Percentiles rank a stretch among this genome's conserved stretches.
phyloP scores from a whole-genome alignment of 345 rosid genomes.

The Nephelium lappaceum region DNA sequence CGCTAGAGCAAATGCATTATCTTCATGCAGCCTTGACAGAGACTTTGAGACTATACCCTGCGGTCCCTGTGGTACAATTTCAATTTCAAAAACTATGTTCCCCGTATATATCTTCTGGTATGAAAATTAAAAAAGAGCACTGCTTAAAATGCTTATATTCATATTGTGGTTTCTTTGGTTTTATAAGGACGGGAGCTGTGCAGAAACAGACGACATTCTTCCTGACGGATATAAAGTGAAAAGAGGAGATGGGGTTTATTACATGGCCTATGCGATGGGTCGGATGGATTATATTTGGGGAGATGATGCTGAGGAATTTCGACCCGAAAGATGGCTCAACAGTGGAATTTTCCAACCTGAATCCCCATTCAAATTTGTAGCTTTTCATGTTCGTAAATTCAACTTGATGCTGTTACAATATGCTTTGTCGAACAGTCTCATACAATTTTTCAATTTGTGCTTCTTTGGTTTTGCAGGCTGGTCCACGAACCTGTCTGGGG shows the following conservation, averaged over 20 bases:
- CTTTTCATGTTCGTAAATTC: slow-evolving; percentile 50
- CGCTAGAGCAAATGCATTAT: slow-evolving; percentile 66
- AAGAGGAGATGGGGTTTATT: slow-evolving; percentile 62
- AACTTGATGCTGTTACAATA: background rate
- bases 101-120: no score
- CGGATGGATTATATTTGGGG: slow-evolving; percentile 85
- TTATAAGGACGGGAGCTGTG: slow-evolving; percentile 60
- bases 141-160: no score
- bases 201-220: slow-evolving; percentile 64
- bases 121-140: no score
- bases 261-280: slow-evolving; percentile 76
- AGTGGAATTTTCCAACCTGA: slow-evolving; percentile 64
- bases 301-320: slow-evolving; percentile 63
- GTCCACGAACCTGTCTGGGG: slow-evolving; percentile 76
- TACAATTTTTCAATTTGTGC: background rate
- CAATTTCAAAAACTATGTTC: background rate
- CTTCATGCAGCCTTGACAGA: slow-evolving; percentile 81
- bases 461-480: slow-evolving; percentile 52
- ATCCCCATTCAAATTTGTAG: slow-evolving; percentile 68
- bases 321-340: slow-evolving; percentile 80
- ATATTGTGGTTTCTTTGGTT: background rate
- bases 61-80: slow-evolving; percentile 57
- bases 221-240: slow-evolving; percentile 66
- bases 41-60: slow-evolving; percentile 73
- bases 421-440: background rate